phyloP scores from a whole-genome alignment of 257 asterid species.

The Scutellaria barbata region DNA sequence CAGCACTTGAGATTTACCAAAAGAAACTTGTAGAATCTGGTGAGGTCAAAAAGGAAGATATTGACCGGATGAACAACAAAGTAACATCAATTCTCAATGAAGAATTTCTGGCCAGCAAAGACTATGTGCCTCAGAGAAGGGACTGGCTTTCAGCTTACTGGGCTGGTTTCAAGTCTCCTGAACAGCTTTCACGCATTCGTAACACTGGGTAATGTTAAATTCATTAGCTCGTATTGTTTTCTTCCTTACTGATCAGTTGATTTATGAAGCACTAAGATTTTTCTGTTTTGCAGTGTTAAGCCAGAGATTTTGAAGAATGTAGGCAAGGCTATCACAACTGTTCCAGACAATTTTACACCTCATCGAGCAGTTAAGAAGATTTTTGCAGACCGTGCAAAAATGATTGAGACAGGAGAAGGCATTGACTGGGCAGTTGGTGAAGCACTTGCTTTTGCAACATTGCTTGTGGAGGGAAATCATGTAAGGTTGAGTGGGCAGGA shows the following conservation, averaged over 20 bases:
- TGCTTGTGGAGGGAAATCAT: constrained; percentile 95
- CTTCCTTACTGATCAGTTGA: constrained; percentile 8
- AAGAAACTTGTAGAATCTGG: constrained; percentile 77
- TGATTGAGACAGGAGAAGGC: constrained; percentile 95
- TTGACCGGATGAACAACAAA: constrained; percentile 74
- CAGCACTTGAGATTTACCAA: constrained; percentile 85
- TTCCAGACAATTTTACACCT: constrained; percentile 81
- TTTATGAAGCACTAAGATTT: constrained; percentile 23
- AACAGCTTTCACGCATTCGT: constrained; percentile 86
- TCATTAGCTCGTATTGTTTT: constrained; percentile 10
- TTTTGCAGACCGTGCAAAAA: constrained; percentile 85
- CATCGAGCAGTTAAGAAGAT: constrained; percentile 87
- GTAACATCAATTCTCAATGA: constrained; percentile 82
- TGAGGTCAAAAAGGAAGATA: constrained; percentile 65
- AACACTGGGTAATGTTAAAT: constrained; percentile 72
- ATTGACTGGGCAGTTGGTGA: constrained; percentile 98
- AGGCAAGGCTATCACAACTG: constrained; percentile 81
- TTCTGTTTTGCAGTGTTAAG: constrained; percentile 63
- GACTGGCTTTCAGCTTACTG: constrained; percentile 99
- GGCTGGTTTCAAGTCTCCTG: constrained; percentile 94
- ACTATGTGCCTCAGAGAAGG: constrained; percentile 78
- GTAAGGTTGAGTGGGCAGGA: constrained; percentile 99
- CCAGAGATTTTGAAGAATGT: constrained; percentile 93
- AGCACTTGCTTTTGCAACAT: constrained; percentile 97
- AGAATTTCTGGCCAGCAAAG: constrained; percentile 96